These are phyloP conservation scores for Microsporum audouinii DNA, from an alignment of 2,329 filamentous ascomycete genomes.

Conservation along the genomic window DNA sequence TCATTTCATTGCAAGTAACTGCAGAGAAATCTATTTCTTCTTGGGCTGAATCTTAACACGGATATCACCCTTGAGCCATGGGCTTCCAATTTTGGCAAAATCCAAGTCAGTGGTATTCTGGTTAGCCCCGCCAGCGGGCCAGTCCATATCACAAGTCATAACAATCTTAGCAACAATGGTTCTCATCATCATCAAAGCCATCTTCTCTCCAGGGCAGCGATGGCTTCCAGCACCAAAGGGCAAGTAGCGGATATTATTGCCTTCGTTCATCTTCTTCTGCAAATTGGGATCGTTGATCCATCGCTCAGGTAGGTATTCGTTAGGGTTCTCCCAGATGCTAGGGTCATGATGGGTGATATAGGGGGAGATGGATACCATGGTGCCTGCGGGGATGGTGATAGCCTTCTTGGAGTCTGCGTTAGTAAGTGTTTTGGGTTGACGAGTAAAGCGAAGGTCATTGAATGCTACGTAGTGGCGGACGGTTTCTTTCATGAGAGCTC, in stretches of 20 bases:
- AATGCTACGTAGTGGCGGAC: slow-evolving; percentile 13
- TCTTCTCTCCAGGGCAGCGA: slow-evolving; percentile 13
- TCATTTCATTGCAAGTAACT: no score
- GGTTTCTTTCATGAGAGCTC: slow-evolving; percentile 13
- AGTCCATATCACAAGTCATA: slow-evolving; percentile 10
- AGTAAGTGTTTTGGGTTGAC: slow-evolving; percentile 8
- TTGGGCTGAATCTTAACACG: slow-evolving; percentile 10
- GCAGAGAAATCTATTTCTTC: not conserved
- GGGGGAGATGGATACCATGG: slow-evolving; percentile 13
- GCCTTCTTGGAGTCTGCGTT: slow-evolving; percentile 9
- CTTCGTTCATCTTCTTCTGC: slow-evolving; percentile 8
- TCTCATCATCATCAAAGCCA: slow-evolving; percentile 12
- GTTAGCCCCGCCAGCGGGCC: slow-evolving; percentile 6
- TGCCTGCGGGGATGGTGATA: slow-evolving; percentile 11
- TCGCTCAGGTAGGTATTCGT: slow-evolving; percentile 11
- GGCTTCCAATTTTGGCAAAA: slow-evolving; percentile 14
- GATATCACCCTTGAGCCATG: slow-evolving; percentile 12
- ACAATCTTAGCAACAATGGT: slow-evolving; percentile 10
- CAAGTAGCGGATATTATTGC: slow-evolving; percentile 8
- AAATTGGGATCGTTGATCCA: slow-evolving; percentile 10
- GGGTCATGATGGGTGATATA: slow-evolving; percentile 14
- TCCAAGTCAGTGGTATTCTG: slow-evolving; percentile 11
- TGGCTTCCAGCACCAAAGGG: slow-evolving; percentile 13
- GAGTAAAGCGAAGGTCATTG: slow-evolving; percentile 11
- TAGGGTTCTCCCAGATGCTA: slow-evolving; percentile 8